Conservation (phyloP, 2,329 filamentous ascomycete species). For the Aspergillus latus region DNA sequence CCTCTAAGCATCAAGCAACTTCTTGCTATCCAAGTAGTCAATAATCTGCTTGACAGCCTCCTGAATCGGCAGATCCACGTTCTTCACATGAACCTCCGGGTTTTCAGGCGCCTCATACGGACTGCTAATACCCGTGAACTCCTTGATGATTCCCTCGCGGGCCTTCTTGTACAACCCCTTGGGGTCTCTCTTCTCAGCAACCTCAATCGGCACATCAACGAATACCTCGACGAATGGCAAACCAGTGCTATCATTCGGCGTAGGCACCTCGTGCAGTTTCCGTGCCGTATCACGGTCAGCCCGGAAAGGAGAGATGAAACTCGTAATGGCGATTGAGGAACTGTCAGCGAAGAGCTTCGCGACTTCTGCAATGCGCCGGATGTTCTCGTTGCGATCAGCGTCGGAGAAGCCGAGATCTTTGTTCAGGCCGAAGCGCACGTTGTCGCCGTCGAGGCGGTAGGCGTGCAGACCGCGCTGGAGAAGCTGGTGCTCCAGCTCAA, state of each 20-base stretch:
- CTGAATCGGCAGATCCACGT: slow-evolving; percentile 78
- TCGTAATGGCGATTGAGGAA: slow-evolving; percentile 83
- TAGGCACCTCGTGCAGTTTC: slow-evolving; percentile 68
- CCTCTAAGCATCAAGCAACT: slow-evolving; percentile 25
- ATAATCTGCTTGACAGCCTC: slow-evolving; percentile 85
- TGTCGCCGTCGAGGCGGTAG: slow-evolving; percentile 97
- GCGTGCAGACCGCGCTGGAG: slow-evolving; percentile 74
- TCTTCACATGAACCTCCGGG: slow-evolving; percentile 84
- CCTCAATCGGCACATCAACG: slow-evolving; percentile 85
- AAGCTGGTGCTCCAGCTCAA: slow-evolving; percentile 93
- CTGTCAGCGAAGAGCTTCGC: slow-evolving; percentile 95
- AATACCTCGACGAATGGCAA: slow-evolving; percentile 92
- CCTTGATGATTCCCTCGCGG: slow-evolving; percentile 86
- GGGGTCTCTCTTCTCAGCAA: slow-evolving; percentile 91
- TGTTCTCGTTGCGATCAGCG: slow-evolving; percentile 94
- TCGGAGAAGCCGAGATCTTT: slow-evolving; percentile 95
- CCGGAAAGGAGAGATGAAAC: slow-evolving; percentile 94
- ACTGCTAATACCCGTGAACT: slow-evolving; percentile 93
- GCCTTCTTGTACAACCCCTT: slow-evolving; percentile 99
- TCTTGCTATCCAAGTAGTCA: slow-evolving; percentile 70
- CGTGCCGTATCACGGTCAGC: slow-evolving; percentile 82
- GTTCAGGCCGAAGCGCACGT: slow-evolving; percentile 96
- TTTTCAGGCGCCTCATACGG: slow-evolving; percentile 88
- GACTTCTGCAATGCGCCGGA: slow-evolving; percentile 92
- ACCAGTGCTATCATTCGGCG: slow-evolving; percentile 58